Evolutionary conservation across 2,329 filamentous ascomycete genomes (phyloP).

Genomic region (Delphinella strobiligena): DNA sequence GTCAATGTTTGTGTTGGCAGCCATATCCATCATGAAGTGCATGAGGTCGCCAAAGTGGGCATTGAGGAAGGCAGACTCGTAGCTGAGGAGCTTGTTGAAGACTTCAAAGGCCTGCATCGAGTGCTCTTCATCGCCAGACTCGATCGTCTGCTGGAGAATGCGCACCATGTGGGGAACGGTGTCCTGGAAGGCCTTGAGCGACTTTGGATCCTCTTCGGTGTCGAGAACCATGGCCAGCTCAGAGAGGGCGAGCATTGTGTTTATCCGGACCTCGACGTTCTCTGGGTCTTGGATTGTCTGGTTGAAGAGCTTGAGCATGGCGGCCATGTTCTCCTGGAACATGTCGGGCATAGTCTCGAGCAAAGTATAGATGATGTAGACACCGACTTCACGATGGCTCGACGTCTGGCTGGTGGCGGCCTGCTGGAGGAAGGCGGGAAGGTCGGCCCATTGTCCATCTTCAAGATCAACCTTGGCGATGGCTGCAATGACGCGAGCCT

Average conservation of each 20-base stretch:
- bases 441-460: slow-evolving; percentile 72
- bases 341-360: slow-evolving; percentile 77
- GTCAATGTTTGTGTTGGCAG: slow-evolving; percentile 61
- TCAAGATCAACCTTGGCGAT: slow-evolving; percentile 80
- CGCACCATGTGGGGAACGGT: slow-evolving; percentile 80
- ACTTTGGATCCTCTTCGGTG: slow-evolving; percentile 67
- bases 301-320: slow-evolving; percentile 72
- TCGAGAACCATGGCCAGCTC: slow-evolving; percentile 80
- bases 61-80: slow-evolving; percentile 72
- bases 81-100: slow-evolving; percentile 88
- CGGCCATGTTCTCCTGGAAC: slow-evolving; percentile 68
- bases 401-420: slow-evolving; percentile 65
- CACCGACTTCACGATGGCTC: slow-evolving; percentile 74
- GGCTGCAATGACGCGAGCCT: slow-evolving; percentile 75
- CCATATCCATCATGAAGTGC: slow-evolving; percentile 85
- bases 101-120: slow-evolving; percentile 88
- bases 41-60: slow-evolving; percentile 82
- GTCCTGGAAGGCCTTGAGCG: slow-evolving; percentile 62
- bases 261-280: slow-evolving; percentile 85
- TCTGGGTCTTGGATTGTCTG: slow-evolving; percentile 82
- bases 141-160: slow-evolving; percentile 74
- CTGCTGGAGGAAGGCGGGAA: slow-evolving; percentile 67
- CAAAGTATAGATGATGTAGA: slow-evolving; percentile 87
- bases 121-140: slow-evolving; percentile 68
- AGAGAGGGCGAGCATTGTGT: slow-evolving; percentile 83